Base-by-base conservation (phyloP, 2,329 filamentous ascomycete genomes). In the Paramyrothecium roridum region DNA sequence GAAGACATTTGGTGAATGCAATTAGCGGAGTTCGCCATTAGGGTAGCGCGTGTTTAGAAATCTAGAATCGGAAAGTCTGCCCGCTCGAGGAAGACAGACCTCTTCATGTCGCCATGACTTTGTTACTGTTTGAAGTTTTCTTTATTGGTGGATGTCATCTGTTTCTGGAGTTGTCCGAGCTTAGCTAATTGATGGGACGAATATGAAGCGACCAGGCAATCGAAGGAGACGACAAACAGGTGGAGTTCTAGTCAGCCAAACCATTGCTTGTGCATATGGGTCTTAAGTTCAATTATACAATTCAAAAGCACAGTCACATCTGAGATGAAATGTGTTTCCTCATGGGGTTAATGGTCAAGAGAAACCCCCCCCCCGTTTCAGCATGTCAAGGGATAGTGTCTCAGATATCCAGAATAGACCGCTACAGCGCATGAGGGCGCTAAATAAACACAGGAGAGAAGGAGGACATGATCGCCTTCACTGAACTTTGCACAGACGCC, bases 1-100 rank as follows among this genome's bases (percentile, higher is more conserved):
- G 83, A 86, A 2, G 87, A 90, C 13, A 68, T 89, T 37, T 90
- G 87, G 87, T 85, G 71, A 73, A 61, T 51, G 49, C 51, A 30
- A 8, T 13, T 10, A 13, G 12, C 46, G 20, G 20, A 21, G 20
- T 20, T 10, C 7, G 20, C 19, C 21, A 8, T 21, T 23, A 13
- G 46, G 46, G 16, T 23, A 23, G 12, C 17, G 45, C 11, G 46
- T 48, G 46, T 22, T 48, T 48, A 21, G 22, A 23, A 48, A 21
- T 48, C 22, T 67, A 67, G 62, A 67, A 60, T 61, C 55, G 19
- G 22, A 48, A 60, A 59, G 52, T 57, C 55, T 58, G 58, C 50
- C 23, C 23, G 49, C 57, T 4, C 47, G 52, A 50, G 26, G 54
- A 51, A 55, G 55, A 58, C 50, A 50, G 52, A 48, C 37, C 53